Base-by-base conservation (phyloP, 2,329 filamentous ascomycete species). In the Allantophomopsis cytisporea region DNA sequence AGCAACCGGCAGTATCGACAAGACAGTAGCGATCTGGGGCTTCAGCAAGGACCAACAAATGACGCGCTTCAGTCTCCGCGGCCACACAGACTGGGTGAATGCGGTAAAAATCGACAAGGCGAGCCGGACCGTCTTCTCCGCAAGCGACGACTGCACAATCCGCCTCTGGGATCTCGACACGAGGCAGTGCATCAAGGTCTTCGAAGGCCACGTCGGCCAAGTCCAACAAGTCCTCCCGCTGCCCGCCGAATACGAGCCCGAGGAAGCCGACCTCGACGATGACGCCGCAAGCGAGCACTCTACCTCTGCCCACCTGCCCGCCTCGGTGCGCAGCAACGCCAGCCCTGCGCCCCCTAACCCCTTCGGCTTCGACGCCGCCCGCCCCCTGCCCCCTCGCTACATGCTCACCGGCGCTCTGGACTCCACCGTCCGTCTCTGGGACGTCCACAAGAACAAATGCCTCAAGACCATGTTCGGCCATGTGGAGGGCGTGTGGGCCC, bases 381-480 rank as follows among this genome's bases (percentile, higher is more conserved):
- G 89, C 0, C 76, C 82, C 2, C 67, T 81, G 8, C 89, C 89
- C 12, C 84, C 87, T 1, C 75, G 81, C 4, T 96, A 95, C 60
- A 94, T 98, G 68, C 71, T 96, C 36, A 95, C 88, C 1, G 88
- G 85, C 38, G 87, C 86, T 0, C 71, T 98, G 14, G 91, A 98
- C 59, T 83, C 80, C 41, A 95, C 87, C 0, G 84, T 96, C 45
- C 80, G 89, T 10, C 71, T 96, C 15, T 98, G 91, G 89, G 86
- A 95, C 56, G 83, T 87, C 2, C 73, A 73, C 5, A 82, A 82
- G 1, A 86, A 85, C 31, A 76, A 76, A 46, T 94, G 85, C 52
- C 69, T 95, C 28, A 83, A 86, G 45, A 94, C 86, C 23, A 94
- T 95, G 66, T 98, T 96, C 56, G 91, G 91, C 0, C 91, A 98